Conservation (phyloP, 768 basidiomycete genomes). For the Lactarius pseudohatsudake region DNA sequence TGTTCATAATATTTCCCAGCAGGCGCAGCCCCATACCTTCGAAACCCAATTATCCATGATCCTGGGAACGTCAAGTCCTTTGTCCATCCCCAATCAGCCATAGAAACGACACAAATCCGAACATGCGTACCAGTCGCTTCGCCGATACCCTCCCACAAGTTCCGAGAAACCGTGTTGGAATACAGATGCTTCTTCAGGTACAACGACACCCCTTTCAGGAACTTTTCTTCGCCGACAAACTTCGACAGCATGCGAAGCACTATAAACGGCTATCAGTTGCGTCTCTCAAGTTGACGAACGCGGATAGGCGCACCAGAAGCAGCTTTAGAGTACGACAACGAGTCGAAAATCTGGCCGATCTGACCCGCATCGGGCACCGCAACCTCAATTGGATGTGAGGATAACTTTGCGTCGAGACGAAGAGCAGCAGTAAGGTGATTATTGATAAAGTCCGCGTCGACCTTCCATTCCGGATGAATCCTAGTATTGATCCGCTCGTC, state of each 20-base stretch:
- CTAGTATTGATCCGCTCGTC: constrained; percentile 36
- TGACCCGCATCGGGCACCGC: constrained; percentile 83
- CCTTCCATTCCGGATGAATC: constrained; percentile 84
- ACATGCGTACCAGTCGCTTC: constrained; percentile 55
- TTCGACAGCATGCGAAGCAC: constrained; percentile 94
- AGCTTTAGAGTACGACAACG: constrained; percentile 82
- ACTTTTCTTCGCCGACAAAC: constrained; percentile 85
- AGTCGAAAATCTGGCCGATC: constrained; percentile 81
- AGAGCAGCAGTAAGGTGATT: constrained; percentile 75
- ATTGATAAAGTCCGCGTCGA: constrained; percentile 79
- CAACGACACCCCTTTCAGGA: constrained; percentile 84
- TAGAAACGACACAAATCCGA: neutral
- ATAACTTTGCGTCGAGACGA: constrained; percentile 76
- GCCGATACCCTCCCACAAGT: constrained; percentile 86
- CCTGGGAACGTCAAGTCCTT: constrained; percentile 64
- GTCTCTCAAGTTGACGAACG: neutral
- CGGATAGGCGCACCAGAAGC: constrained; percentile 54
- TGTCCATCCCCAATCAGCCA: neutral
- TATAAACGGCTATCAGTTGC: constrained; percentile 24
- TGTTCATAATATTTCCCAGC: neutral
- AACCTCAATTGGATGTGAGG: constrained; percentile 92
- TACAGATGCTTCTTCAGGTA: constrained; percentile 90
- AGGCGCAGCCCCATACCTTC: constrained; percentile 46
- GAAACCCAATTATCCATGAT: constrained; percentile 93
- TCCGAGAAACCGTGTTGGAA: constrained; percentile 78